Evolutionary conservation across 768 basidiomycete species (phyloP), one percentile per base, ranked within the genome.

Genomic region (Crucibulum laeve): DNA sequence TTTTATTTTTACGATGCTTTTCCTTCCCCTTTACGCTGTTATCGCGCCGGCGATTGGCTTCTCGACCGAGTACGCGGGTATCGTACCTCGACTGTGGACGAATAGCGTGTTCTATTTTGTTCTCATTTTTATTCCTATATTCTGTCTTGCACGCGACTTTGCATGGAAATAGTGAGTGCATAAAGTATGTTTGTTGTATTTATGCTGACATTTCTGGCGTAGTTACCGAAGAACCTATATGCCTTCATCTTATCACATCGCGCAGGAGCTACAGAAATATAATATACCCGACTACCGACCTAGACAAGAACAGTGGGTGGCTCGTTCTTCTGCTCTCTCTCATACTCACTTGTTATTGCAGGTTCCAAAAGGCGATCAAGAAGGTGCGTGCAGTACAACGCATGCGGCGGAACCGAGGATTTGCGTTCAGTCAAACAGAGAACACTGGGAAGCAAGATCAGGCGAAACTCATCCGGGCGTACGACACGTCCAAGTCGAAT

Each of bases 321-420:
- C 25, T 10, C 33, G 38, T 48, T 41, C 38, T 34, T 26, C 22
- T 36, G 19, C 25, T 25, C 10, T 38, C 21, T 18, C 30, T 7
- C 15, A 39, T 25, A n/a, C 38, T 54, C 43, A 49, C 26, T 24
- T 26, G 39, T 44, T 38, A 40, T 53, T 46, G 21, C 45, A 94
- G 91, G 64, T 96, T 96, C 69, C 93, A 97, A 64, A 96, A 97
- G 61, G 96, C 96, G 13, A 99, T 99, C 76, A 98, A 97, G 67
- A 99, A 99, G 63, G 96, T 99, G 10, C 82, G 96, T n/a, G 96
- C 96, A 0, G 90, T 93, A 2, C 96, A 99, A 60, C 82, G 96
- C 25, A 91, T 98, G 88, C 85, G 96, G 11, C 77, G 91, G 44
- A 96, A 91, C 49, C 83, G 96, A 38, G 96, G 96, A 3, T 99